A percentile compares a stretch with the other conserved stretches of the same genome.
phyloP scores from a whole-genome alignment of 1,284 basidiomycete genomes.

The Tilletia caries region DNA sequence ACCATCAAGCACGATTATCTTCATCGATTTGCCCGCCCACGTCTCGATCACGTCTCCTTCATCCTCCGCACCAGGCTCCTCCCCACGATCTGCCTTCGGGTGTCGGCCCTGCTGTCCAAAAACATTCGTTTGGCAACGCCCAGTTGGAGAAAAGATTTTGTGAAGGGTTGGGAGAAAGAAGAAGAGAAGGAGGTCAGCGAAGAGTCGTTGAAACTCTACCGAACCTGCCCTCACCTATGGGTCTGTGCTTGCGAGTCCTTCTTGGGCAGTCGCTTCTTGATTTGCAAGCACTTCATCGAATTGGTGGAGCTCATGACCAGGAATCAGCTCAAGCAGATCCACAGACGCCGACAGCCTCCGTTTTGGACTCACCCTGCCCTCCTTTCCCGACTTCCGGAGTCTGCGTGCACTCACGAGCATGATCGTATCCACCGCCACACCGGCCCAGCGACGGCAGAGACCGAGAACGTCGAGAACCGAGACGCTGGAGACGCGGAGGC shows the following conservation, averaged over 20 bases:
- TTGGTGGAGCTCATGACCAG: neutral
- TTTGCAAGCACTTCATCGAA: neutral
- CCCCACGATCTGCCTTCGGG: neutral
- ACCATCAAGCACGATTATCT: neutral
- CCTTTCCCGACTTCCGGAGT: too few species aligned
- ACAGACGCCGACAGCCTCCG: neutral
- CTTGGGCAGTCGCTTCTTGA: neutral
- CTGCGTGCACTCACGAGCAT: too few species aligned
- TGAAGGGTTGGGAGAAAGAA: neutral
- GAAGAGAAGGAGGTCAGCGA: neutral
- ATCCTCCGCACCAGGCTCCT: neutral
- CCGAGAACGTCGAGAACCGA: too few species aligned
- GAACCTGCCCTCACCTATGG: neutral
- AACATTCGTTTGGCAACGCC: neutral
- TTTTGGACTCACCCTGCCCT: neutral
- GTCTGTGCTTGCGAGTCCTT: neutral
- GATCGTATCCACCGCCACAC: too few species aligned
- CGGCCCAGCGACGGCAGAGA: too few species aligned
- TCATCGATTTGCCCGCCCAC: constrained; percentile 1
- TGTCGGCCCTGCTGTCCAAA: neutral
- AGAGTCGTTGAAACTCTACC: neutral
- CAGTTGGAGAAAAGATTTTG: neutral
- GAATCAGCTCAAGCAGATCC: neutral
- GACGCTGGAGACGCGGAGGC: too few species aligned
- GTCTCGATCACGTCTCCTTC: neutral